phyloP scores from a whole-genome alignment of 495 filamentous ascomycete genomes.

The Diplogelasinospora grovesii region DNA sequence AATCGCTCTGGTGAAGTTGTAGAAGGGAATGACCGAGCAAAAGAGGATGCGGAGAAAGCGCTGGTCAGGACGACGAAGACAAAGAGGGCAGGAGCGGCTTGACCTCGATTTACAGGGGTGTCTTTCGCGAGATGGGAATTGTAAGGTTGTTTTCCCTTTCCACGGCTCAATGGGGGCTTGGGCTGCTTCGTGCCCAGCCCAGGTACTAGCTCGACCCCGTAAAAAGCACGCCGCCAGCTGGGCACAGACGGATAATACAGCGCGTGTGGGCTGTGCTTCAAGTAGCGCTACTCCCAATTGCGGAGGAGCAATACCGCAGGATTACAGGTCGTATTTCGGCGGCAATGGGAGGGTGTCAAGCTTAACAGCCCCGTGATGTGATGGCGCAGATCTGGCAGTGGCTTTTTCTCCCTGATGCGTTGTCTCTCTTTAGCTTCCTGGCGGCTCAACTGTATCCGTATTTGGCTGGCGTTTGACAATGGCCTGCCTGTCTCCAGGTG shows the following conservation, averaged over 20 bases:
- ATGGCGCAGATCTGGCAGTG: not conserved
- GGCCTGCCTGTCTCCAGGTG: not conserved
- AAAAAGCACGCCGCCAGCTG: not conserved
- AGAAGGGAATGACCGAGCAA: not conserved
- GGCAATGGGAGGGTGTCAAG: no score
- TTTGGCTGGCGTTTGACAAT: not conserved
- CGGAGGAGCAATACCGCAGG: not conserved
- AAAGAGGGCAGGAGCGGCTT: no score
- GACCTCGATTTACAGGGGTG: not conserved
- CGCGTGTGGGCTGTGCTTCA: not conserved
- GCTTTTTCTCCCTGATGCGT: not conserved
- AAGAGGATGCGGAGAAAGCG: not conserved
- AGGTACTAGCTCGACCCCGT: no score
- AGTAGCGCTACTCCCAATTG: not conserved
- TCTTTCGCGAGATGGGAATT: conserved; percentile 1
- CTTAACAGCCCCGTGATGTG: not conserved
- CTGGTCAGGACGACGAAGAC: not conserved
- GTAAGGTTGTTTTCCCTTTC: conserved; percentile 1
- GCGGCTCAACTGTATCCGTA: not conserved
- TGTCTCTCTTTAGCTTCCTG: not conserved
- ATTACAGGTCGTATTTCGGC: no score
- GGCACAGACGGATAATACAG: not conserved
- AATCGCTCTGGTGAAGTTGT: no score
- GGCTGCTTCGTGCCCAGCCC: no score
- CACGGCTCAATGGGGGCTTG: no score